These are phyloP conservation scores for Coemansia sp. DNA, from an alignment of 192 early-diverging fungal species.

Conservation along the genomic window DNA sequence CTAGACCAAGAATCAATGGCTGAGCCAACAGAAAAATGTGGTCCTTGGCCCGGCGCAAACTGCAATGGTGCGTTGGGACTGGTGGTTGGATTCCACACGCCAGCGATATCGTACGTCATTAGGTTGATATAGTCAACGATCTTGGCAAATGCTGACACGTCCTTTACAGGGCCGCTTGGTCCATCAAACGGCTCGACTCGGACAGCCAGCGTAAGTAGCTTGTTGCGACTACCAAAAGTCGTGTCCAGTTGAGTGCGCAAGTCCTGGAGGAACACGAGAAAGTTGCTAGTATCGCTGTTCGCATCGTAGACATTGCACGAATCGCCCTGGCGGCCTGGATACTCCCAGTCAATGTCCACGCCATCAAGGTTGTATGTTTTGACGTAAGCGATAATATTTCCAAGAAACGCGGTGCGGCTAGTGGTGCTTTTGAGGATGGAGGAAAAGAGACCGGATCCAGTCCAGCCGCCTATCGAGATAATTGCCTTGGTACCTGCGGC, in stretches of 20 bases:
- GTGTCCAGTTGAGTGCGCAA: slow-evolving; percentile 59
- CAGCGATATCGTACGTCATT: slow-evolving; percentile 67
- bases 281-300: slow-evolving; percentile 65
- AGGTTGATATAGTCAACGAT: slow-evolving; percentile 66
- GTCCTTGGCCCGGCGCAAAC: slow-evolving; percentile 10
- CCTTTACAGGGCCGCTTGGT: slow-evolving; percentile 47
- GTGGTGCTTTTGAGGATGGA: slow-evolving; percentile 48
- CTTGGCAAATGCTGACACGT: slow-evolving; percentile 62
- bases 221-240: slow-evolving; percentile 43
- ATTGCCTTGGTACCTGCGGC: slow-evolving; percentile 50
- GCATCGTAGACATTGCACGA: slow-evolving; percentile 59
- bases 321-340: slow-evolving; percentile 64
- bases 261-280: slow-evolving; percentile 61
- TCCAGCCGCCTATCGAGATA: slow-evolving; percentile 75
- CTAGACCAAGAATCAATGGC: slow-evolving; percentile 57
- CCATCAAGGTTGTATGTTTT: slow-evolving; percentile 59
- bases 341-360: slow-evolving; percentile 68
- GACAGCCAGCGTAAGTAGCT: slow-evolving; percentile 67
- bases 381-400: slow-evolving; percentile 42
- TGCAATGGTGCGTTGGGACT: slow-evolving; percentile 64
- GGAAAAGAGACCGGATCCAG: slow-evolving; percentile 65
- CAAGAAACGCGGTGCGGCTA: slow-evolving; percentile 34
- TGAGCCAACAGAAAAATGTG: slow-evolving; percentile 33
- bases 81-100: slow-evolving; percentile 57
- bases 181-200: slow-evolving; percentile 63